A percentile compares a stretch with the other conserved stretches of the same genome.
These are phyloP conservation scores for Monosporascus sp. DNA, from an alignment of 2,329 filamentous ascomycete species.

Conservation along the genomic window DNA sequence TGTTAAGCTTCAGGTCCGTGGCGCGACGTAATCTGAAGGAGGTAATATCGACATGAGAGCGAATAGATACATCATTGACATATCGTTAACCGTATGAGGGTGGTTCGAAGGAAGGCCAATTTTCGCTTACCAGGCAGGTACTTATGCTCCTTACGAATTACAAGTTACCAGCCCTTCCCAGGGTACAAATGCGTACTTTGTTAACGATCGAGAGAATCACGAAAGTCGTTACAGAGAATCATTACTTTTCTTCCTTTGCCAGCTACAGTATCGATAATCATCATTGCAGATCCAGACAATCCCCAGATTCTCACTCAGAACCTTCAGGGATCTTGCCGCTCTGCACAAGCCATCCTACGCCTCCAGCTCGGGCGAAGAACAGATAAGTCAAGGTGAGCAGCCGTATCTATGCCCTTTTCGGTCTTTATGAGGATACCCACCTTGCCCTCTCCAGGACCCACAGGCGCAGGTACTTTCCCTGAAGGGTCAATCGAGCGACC, in stretches of 20 bases:
- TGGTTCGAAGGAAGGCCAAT: too few species aligned
- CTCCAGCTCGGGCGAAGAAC: not conserved
- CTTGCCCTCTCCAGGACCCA: constrained; percentile 14
- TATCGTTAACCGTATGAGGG: too few species aligned
- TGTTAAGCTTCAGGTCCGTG: too few species aligned
- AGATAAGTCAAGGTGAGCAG: constrained; percentile 1
- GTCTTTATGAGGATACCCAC: constrained; percentile 8
- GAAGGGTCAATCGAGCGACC: constrained; percentile 19
- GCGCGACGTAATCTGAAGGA: too few species aligned
- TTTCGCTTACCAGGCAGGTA: not conserved
- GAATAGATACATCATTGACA: too few species aligned
- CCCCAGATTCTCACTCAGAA: not conserved
- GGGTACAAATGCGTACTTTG: not conserved
- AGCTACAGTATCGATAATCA: not conserved
- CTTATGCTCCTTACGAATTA: not conserved
- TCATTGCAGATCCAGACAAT: not conserved
- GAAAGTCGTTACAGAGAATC: not conserved
- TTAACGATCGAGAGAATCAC: not conserved
- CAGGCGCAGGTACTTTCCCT: constrained; percentile 14
- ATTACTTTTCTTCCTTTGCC: not conserved
- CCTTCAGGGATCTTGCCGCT: not conserved
- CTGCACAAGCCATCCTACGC: not conserved
- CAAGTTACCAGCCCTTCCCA: not conserved
- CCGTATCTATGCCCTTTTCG: constrained; percentile 10
- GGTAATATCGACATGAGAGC: too few species aligned